These are phyloP conservation scores for Exophiala sideris DNA, from an alignment of 2,329 filamentous ascomycete genomes.

Conservation along the genomic window DNA sequence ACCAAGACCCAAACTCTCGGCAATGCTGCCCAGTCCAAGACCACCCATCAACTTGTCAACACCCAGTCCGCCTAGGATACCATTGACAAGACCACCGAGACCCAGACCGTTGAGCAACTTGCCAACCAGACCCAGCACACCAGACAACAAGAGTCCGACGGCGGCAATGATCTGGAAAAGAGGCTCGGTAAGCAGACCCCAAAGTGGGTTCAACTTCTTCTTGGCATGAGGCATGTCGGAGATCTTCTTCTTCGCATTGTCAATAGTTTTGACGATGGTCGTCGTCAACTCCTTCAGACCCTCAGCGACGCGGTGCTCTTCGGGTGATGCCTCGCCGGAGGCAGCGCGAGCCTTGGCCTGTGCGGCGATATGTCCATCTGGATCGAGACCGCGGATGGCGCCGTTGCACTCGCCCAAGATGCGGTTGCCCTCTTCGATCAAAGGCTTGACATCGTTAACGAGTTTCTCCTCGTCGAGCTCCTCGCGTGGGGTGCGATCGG, in stretches of 20 bases:
- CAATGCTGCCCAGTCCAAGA: slow-evolving; percentile 60
- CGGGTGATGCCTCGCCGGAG: slow-evolving; percentile 71
- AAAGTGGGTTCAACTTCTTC: slow-evolving; percentile 90
- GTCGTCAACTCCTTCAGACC: slow-evolving; percentile 79
- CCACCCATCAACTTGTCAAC: slow-evolving; percentile 71
- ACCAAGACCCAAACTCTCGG: slow-evolving; percentile 52
- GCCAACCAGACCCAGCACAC: slow-evolving; percentile 81
- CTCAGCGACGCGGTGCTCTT: slow-evolving; percentile 82
- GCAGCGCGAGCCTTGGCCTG: slow-evolving; percentile 80
- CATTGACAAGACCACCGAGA: slow-evolving; percentile 75
- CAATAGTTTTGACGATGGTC: slow-evolving; percentile 76
- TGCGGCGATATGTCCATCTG: slow-evolving; percentile 78
- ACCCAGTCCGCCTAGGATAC: slow-evolving; percentile 71
- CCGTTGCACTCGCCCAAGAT: slow-evolving; percentile 86
- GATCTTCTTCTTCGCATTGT: slow-evolving; percentile 83
- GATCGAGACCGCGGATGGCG: slow-evolving; percentile 80
- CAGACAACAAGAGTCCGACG: slow-evolving; percentile 75
- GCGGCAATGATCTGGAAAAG: slow-evolving; percentile 90
- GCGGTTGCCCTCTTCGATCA: slow-evolving; percentile 80
- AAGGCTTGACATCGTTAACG: slow-evolving; percentile 78
- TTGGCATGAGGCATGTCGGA: slow-evolving; percentile 90
- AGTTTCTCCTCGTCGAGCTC: slow-evolving; percentile 88
- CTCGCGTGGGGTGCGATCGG: slow-evolving; percentile 76
- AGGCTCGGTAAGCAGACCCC: slow-evolving; percentile 77
- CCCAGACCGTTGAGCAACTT: slow-evolving; percentile 76